These are phyloP conservation scores for Fragilariopsis cylindrus DNA, from an alignment of 108 stramenopile genomes.

Conservation along the genomic window DNA sequence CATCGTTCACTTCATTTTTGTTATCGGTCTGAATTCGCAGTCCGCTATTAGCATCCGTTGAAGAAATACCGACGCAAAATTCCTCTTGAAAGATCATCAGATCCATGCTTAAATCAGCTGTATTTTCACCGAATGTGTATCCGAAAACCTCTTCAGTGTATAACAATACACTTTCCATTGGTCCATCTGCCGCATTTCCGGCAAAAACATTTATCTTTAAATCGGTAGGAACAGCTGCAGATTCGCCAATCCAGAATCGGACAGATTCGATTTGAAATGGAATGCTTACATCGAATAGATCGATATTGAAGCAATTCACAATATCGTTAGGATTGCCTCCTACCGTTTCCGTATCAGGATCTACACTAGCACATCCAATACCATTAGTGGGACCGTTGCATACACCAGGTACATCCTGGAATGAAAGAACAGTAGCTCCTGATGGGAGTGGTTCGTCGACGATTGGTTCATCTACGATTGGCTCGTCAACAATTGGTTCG, in stretches of 20 bases:
- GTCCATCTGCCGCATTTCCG: neutral
- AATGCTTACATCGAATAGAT: neutral
- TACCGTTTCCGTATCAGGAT: slow-evolving; percentile 5
- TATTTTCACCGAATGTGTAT: slow-evolving; percentile 16
- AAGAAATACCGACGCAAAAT: slow-evolving; percentile 25
- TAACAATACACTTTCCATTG: neutral
- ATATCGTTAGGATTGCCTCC: slow-evolving; percentile 34
- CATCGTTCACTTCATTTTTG: neutral
- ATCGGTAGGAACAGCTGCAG: slow-evolving; percentile 13
- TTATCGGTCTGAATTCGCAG: slow-evolving; percentile 25
- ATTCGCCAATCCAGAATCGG: slow-evolving; percentile 30
- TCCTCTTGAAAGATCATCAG: neutral
- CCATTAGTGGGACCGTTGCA: slow-evolving; percentile 24
- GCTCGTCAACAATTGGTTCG: too few relatives aligned
- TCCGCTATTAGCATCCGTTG: neutral
- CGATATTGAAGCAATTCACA: slow-evolving; percentile 25
- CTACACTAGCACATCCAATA: slow-evolving; percentile 26
- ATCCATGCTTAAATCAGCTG: neutral
- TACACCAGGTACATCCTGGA: slow-evolving; percentile 7
- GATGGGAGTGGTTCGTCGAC: neutral
- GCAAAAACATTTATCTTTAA: slow-evolving; percentile 13
- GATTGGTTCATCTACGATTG: neutral
- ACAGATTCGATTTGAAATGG: slow-evolving; percentile 16
- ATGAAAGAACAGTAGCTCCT: slow-evolving; percentile 8
- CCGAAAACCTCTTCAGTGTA: slow-evolving; percentile 5